Evolutionary conservation across 2,329 filamentous ascomycete species (phyloP), one percentile per base, ranked within the genome.

Genomic region (Simplicillium sp.): DNA sequence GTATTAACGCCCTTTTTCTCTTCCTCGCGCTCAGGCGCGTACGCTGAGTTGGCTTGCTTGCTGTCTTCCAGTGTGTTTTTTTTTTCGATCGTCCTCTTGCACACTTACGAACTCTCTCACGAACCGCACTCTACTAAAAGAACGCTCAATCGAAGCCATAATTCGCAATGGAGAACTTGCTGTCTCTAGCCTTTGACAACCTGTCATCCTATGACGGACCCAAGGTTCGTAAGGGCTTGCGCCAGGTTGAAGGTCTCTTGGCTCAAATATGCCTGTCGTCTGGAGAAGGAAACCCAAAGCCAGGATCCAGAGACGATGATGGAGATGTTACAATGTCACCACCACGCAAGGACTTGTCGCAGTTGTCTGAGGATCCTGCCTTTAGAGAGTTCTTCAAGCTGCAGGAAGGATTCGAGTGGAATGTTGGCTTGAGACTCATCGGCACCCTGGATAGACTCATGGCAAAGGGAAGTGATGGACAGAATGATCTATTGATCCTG

Each of bases 351-450:
- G 70, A 72, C 12, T 71, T 95, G 38, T 67, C 68, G 16, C 81
- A 87, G 43, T 66, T 96, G 47, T 74, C 77, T 38, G 77, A 82
- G 48, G 92, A 97, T 61, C 87, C 85, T 15, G 90, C 89, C 15
- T 97, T 96, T 58, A 73, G 87, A 50, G 88, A 96, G 62, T 97
- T 97, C 68, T 96, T 95, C 70, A 87, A 94, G 60, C 62, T 97
- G 49, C 92, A 98, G 61, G 89, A 97, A 57, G 87, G 89, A 3
- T 98, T 98, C 58, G 87, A 97, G 66, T 97, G 88, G 85, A 98
- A 98, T 66, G 87, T 97, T 41, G 83, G 87, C 12, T 80, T 87
- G 64, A 81, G 88, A 45, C 73, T 97, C 45, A 82, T 95, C 46
- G 80, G 82, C 40, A 94, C 87, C 42, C 77, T 97, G 34, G 88